phyloP scores from a whole-genome alignment of 2,329 filamentous ascomycete genomes.

The Fonsecaea pedrosoi region DNA sequence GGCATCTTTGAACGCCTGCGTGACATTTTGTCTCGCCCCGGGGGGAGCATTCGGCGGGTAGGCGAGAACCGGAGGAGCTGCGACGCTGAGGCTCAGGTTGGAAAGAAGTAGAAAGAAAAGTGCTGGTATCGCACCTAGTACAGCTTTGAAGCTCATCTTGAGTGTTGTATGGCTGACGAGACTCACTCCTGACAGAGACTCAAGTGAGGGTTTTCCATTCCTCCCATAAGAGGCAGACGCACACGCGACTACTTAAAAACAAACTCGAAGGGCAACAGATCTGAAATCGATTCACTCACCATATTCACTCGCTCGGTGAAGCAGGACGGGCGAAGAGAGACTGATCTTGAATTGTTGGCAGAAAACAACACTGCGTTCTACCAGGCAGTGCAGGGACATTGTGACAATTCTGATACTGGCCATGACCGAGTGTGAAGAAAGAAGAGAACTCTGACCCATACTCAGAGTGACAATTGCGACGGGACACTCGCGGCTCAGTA shows the following conservation, averaged over 20 bases:
- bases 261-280: background rate
- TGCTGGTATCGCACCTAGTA: too few species aligned
- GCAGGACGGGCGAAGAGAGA: background rate
- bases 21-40: constrained; percentile 1
- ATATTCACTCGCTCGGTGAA: constrained; percentile 1
- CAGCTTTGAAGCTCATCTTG: constrained; percentile 8
- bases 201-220: background rate
- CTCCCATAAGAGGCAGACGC: background rate
- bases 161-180: background rate
- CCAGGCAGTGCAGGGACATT: background rate
- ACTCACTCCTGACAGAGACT: background rate
- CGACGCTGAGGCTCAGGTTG: background rate
- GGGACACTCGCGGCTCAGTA: background rate
- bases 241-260: background rate
- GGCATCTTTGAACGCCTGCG: constrained; percentile 18
- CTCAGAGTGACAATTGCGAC: background rate
- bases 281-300: background rate
- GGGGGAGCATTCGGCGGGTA: background rate
- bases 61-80: background rate
- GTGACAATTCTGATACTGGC: background rate
- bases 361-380: background rate
- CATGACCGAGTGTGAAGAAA: background rate
- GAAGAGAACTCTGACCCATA: too few species aligned
- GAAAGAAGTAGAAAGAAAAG: constrained; percentile 2
- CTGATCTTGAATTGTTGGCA: background rate